A percentile compares a stretch with the other conserved stretches of the same genome.
These are phyloP conservation scores for Brasenia schreberi DNA, from an alignment of 164 flowering plant species.

Conservation along the genomic window DNA sequence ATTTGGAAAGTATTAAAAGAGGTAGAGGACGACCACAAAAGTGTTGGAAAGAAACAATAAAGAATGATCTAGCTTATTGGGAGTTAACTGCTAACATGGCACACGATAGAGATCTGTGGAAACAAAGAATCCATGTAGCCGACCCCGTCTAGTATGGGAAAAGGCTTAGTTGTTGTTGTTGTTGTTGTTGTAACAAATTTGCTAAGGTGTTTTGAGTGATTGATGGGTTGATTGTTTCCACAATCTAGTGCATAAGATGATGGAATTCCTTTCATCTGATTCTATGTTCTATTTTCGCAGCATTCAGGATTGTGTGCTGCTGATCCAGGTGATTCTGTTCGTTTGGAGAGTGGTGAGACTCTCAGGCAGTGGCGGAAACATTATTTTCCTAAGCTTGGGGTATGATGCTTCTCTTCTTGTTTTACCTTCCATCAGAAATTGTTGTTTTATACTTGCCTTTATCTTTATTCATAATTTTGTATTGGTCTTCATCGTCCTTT, in stretches of 20 bases:
- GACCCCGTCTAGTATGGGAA: too few relatives aligned
- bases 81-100: too few relatives aligned
- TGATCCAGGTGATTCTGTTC: constrained; percentile 54
- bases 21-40: too few relatives aligned
- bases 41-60: too few relatives aligned
- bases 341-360: constrained; percentile 47
- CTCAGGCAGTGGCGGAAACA: constrained; percentile 52
- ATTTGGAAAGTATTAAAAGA: too few relatives aligned
- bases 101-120: too few relatives aligned
- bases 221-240: not conserved
- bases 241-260: not conserved
- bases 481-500: too few relatives aligned
- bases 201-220: not conserved
- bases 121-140: too few relatives aligned
- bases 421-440: not conserved
- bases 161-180: too few relatives aligned
- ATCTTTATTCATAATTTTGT: too few relatives aligned
- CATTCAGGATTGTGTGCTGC: constrained; percentile 43
- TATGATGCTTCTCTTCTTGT: constrained; percentile 11
- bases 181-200: too few relatives aligned
- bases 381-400: constrained; percentile 36
- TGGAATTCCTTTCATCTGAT: not conserved
- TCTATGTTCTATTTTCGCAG: constrained; percentile 18
- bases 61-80: too few relatives aligned
- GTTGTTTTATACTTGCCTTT: not conserved